phyloP scores from a whole-genome alignment of 139 green algal species.

The Trebouxia sp. region DNA sequence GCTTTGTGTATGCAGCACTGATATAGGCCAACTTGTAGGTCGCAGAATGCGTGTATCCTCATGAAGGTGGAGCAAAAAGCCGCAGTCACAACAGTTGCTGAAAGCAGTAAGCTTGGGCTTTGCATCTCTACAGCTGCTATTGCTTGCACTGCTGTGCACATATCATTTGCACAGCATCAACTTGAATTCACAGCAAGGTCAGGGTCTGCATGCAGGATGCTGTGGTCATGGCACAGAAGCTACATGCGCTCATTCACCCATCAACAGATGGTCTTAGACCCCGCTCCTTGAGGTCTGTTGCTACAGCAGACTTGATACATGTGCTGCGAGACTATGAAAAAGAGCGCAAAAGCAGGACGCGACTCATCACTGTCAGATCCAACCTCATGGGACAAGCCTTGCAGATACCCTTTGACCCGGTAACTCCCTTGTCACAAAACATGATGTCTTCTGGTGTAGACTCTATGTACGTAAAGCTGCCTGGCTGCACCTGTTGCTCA shows the following conservation, averaged over 20 bases:
- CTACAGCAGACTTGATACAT: conserved; percentile 27
- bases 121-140: neutral
- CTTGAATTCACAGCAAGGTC: neutral
- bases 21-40: neutral
- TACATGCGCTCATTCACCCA: conserved; percentile 34
- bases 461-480: no score
- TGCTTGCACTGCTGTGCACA: no score
- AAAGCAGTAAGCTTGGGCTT: neutral
- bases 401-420: conserved; percentile 55
- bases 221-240: conserved; percentile 53
- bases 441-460: no score
- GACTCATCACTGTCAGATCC: conserved; percentile 51
- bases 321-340: conserved; percentile 60
- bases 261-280: neutral
- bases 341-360: conserved; percentile 35
- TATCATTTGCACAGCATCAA: no score
- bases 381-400: conserved; percentile 54
- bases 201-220: conserved; percentile 47
- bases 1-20: no score
- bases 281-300: neutral
- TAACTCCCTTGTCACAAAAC: conserved; percentile 22
- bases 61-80: neutral
- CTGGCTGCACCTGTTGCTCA: no score
- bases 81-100: neutral
- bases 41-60: neutral